Evolutionary conservation across 192 early-diverging fungal genomes (phyloP), one percentile per base, ranked within the genome.

Genomic region (Coemansia sp.): DNA sequence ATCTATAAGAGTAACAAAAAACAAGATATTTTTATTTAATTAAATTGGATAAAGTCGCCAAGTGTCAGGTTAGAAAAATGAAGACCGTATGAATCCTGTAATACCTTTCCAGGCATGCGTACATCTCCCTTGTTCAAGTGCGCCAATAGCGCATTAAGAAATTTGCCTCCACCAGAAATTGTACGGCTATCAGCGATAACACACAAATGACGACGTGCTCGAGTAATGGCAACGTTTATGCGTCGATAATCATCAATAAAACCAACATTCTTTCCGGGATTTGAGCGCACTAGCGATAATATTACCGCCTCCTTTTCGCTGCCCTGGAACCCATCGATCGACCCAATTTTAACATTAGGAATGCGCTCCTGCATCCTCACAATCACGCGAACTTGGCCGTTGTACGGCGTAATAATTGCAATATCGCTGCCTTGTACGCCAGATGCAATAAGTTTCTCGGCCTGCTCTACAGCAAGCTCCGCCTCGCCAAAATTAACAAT

Each of bases 321-420:
- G 6, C 95, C 95, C 71, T 95, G 94, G 64, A 94, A 92, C 0
- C 94, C 92, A 67, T 95, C 94, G 3, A 95, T 91, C 3, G 90
- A 86, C 0, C 90, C 92, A 23, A 94, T 87, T 68, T 94, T 92
- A 52, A 93, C 68, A 3, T 68, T 82, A 0, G 87, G 88, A 57
- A 82, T 84, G 23, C 82, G 82, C 38, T 75, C 73, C 21, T 91
- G 59, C 35, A 78, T 61, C 19, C 72, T 61, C 54, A 64, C 80
- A 1, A 88, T 66, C 49, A 80, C 48, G 8, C 84, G 72, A 6
- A 91, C 91, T 67, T 95, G 93, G 0, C 88, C 91, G 22, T 85
- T 85, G 72, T 97, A 97, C 2, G 93, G 93, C 7, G 91, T 90
- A 41, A 95, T 94, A 27, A 97, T 86, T 9, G 86, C 91, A 67